A percentile compares a stretch with the other conserved stretches of the same genome.
These are phyloP conservation scores for Clonostachys solani DNA, from an alignment of 2,329 filamentous ascomycete genomes.

Conservation along the genomic window DNA sequence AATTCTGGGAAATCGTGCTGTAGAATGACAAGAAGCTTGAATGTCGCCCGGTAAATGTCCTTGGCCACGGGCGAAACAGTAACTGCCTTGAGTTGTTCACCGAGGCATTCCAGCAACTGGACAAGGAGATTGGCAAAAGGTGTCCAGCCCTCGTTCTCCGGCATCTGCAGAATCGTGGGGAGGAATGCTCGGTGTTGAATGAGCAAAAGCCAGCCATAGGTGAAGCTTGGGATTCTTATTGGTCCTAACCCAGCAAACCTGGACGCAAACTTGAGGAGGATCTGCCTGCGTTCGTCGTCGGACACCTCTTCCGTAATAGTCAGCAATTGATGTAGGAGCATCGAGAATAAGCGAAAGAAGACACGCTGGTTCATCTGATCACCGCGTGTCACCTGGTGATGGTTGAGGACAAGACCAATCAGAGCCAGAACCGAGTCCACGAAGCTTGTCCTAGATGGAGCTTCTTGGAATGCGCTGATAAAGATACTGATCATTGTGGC, in stretches of 20 bases:
- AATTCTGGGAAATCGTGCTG: constrained; percentile 97
- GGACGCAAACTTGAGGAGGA: constrained; percentile 68
- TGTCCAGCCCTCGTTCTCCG: constrained; percentile 69
- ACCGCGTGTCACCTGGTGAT: constrained; percentile 76
- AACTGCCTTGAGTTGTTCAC: constrained; percentile 72
- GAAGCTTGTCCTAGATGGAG: constrained; percentile 58
- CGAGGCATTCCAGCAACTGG: constrained; percentile 68
- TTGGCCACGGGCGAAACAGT: constrained; percentile 67
- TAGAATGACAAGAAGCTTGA: constrained; percentile 79
- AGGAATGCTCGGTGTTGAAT: constrained; percentile 83
- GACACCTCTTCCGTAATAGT: constrained; percentile 51
- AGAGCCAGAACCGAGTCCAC: constrained; percentile 75
- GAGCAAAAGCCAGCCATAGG: constrained; percentile 79
- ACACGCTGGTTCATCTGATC: constrained; percentile 83
- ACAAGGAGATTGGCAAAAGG: constrained; percentile 70
- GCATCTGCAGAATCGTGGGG: constrained; percentile 67
- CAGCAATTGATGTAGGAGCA: constrained; percentile 73
- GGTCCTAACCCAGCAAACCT: constrained; percentile 74
- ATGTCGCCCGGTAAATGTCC: constrained; percentile 77
- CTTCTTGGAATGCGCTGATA: constrained; percentile 19
- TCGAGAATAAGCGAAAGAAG: constrained; percentile 86
- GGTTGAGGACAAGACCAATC: constrained; percentile 76
- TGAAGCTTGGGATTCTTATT: constrained; percentile 72
- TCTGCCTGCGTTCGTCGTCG: constrained; percentile 60
- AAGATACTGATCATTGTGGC: constrained; percentile 70